Base-by-base conservation (phyloP, 192 early-diverging fungal genomes). In the Backusella psychrophila region DNA sequence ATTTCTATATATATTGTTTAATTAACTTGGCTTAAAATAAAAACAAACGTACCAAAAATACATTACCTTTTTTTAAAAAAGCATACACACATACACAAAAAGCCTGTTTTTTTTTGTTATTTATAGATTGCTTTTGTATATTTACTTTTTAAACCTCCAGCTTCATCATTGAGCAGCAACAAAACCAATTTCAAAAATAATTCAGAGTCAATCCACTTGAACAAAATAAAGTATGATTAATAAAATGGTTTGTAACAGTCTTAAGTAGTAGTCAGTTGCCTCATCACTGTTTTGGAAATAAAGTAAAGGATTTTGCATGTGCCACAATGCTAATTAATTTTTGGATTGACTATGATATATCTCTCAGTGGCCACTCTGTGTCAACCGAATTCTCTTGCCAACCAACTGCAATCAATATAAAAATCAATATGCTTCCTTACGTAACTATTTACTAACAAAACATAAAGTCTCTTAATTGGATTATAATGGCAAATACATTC, bases 321-420 rank as follows among this genome's bases (percentile, higher is more conserved):
- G 53, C 56, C 56, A 63, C 56, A 63, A 63, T 26, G 56, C 56
- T 63, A 63, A 63, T 63, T 63, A 63, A 29, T 63, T 63, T 63
- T 63, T 63, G 56, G 56, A 63, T 63, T 63, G 26, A 63, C 19
- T 8, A 14, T 63, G 12, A 63, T 59, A 53, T 56, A 63, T 23
- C 6, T 17, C 8, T 29, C n/a, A 59, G 9, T 59, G 11, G 56
- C 56, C 56, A 63, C 56, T 14, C 56, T 11, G 26, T 26, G 56
- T 26, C 56, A 63, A 29, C 56, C 26, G 56, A 63, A 63, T 63
- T 63, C 3, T 63, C 9, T 63, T 63, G 56, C 56, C 56, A 63
- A 29, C 56, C 23, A 63, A 29, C 21, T 63, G 26, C 26, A 63
- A 63, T 26, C 23, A 63, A 12, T 7, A 29, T 63, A 63, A 29